A percentile compares a stretch with the other conserved stretches of the same genome.
Conservation (phyloP, 2,329 filamentous ascomycete species). For the Pseudopithomyces chartarum region DNA sequence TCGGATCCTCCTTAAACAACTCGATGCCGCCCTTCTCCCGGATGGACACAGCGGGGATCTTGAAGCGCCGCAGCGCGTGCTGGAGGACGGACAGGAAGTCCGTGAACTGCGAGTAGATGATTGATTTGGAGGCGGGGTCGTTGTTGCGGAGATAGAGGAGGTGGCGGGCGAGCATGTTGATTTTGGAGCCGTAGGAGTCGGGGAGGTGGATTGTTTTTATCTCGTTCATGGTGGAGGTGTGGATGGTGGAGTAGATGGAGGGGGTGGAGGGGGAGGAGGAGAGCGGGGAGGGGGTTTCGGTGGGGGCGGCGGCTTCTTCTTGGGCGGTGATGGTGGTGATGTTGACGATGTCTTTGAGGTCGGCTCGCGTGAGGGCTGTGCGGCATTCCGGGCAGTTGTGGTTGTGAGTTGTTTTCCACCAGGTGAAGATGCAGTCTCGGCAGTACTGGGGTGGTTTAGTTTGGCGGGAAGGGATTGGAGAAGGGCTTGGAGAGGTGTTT, state of each 20-base stretch:
- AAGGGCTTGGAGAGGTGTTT: no score
- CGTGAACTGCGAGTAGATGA: constrained; percentile 91
- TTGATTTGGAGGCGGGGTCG: constrained; percentile 85
- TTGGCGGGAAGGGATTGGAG: no score
- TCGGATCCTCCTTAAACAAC: constrained; percentile 76
- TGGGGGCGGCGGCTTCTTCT: constrained; percentile 52
- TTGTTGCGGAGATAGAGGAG: constrained; percentile 82
- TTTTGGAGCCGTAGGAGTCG: constrained; percentile 82
- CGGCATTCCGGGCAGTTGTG: constrained; percentile 84
- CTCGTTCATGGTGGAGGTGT: constrained; percentile 70
- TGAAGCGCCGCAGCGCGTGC: constrained; percentile 70
- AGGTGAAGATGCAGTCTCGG: constrained; percentile 80
- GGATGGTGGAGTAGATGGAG: constrained; percentile 81
- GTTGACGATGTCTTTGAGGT: constrained; percentile 84
- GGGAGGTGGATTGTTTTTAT: constrained; percentile 82
- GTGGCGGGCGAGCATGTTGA: constrained; percentile 75
- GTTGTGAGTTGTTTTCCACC: constrained; percentile 70
- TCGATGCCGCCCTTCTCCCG: constrained; percentile 71
- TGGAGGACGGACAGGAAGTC: constrained; percentile 78
- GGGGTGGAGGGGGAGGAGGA: constrained; percentile 34
- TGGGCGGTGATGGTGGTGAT: constrained; percentile 75
- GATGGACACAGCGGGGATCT: constrained; percentile 75
- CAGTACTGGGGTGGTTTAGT: constrained; percentile 68
- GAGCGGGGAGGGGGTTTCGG: constrained; percentile 21
- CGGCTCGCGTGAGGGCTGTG: constrained; percentile 59